A percentile compares a stretch with the other conserved stretches of the same genome.
phyloP scores from a whole-genome alignment of 2,329 filamentous ascomycete species.

The Coleophoma crateriformis region DNA sequence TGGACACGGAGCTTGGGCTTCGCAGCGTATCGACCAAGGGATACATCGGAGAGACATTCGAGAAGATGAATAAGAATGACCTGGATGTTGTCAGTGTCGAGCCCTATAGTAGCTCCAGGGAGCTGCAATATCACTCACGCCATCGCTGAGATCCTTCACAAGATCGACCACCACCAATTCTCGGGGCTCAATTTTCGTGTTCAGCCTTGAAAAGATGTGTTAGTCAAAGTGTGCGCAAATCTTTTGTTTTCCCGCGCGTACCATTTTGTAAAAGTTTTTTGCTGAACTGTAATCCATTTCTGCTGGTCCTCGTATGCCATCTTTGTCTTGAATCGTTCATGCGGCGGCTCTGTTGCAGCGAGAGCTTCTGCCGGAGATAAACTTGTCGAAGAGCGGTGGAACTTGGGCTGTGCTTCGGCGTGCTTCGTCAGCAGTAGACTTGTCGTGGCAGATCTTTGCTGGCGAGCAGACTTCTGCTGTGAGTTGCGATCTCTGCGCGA shows the following conservation, averaged over 20 bases:
- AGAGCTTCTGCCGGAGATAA: constrained; percentile 21
- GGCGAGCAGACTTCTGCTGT: constrained; percentile 16
- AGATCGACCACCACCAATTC: constrained; percentile 80
- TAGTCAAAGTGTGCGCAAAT: constrained; percentile 2
- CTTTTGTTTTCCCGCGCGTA: constrained; percentile 26
- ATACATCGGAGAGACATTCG: constrained; percentile 91
- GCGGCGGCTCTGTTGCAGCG: constrained; percentile 22
- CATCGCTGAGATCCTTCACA: constrained; percentile 85
- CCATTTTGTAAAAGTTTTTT: constrained; percentile 99
- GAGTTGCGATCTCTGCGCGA: constrained; percentile 18
- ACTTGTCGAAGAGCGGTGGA: constrained; percentile 12
- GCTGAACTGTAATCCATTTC: constrained; percentile 75
- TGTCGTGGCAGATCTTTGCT: constrained; percentile 17
- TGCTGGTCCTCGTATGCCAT: constrained; percentile 63
- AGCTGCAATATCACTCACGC: constrained; percentile 54
- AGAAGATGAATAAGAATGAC: constrained; percentile 94
- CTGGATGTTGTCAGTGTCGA: constrained; percentile 35
- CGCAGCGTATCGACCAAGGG: constrained; percentile 91
- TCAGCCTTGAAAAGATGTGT: constrained; percentile 59
- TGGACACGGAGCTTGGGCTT: constrained; percentile 96
- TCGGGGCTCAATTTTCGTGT: constrained; percentile 83
- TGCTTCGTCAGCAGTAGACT: constrained; percentile 2
- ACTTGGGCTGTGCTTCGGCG: constrained; percentile 9
- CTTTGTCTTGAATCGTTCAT: constrained; percentile 33
- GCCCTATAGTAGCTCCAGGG: no score